phyloP scores from a whole-genome alignment of 1,284 basidiomycete species.

The Hortiboletus rubellus region DNA sequence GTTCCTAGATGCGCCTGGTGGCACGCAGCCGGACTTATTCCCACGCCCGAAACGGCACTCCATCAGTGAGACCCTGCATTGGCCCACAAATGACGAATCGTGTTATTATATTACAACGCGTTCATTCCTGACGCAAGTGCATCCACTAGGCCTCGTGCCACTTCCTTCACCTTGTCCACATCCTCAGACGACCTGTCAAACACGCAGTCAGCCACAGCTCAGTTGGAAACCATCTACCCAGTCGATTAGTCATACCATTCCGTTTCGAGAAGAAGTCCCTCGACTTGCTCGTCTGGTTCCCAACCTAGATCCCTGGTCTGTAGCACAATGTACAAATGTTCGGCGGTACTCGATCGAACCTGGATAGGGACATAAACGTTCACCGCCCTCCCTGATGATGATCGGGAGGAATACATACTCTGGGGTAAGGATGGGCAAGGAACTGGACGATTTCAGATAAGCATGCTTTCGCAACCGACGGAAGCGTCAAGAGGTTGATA shows the following conservation, averaged over 20 bases:
- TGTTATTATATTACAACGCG: conserved; percentile 20
- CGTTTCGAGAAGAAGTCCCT: conserved; percentile 79
- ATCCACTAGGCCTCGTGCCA: conserved; percentile 36
- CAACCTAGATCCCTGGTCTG: conserved; percentile 65
- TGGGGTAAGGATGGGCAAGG: conserved; percentile 76
- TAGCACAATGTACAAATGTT: conserved; percentile 74
- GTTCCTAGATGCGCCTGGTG: neutral
- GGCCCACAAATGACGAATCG: neutral
- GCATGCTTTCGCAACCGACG: conserved; percentile 45
- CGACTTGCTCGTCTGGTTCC: conserved; percentile 63
- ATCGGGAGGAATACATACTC: conserved; percentile 47
- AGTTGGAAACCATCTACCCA: conserved; percentile 6
- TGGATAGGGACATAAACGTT: conserved; percentile 33
- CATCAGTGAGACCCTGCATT: neutral
- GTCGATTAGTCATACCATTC: conserved; percentile 58
- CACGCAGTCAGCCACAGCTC: conserved; percentile 34
- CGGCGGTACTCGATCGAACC: conserved; percentile 79
- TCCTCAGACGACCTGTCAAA: conserved; percentile 44
- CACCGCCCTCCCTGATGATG: conserved; percentile 8
- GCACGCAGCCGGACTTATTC: conserved; percentile 16
- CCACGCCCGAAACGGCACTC: conserved; percentile 22
- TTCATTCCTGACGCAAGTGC: conserved; percentile 32
- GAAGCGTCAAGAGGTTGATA: conserved; percentile 59
- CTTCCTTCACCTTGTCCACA: conserved; percentile 34
- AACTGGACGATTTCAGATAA: conserved; percentile 55